Base-by-base conservation (phyloP, 371 early-diverging fungal species). In the Mucor racemosus region DNA sequence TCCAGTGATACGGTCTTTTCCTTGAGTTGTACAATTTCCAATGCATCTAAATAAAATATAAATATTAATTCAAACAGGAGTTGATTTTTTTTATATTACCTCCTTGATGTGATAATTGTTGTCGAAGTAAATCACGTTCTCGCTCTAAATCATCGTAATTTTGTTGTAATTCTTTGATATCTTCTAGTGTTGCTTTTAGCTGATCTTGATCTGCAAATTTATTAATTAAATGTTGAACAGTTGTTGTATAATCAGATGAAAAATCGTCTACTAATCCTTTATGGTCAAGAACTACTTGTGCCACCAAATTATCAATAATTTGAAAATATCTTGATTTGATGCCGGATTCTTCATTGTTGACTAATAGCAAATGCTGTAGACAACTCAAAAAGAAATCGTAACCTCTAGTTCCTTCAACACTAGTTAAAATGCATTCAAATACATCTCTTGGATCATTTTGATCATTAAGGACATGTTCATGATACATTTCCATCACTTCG, bases 221-320 rank as follows among this genome's bases (percentile, higher is more conserved):
- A 67, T 86, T 84, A n/a, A 95, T 80, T 35, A 95, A 79, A 36
- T 89, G 86, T 19, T 86, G 86, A 19, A 95, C 93, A 7, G 91
- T 89, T 3, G 92, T 86, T 11, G 90, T 83, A 71, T 84, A 88
- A 2, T 78, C 69, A 7, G 74, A 57, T 3, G 86, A 80, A 58
- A 87, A 90, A 62, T 90, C 90, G 46, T 89, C 89, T 0, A 90
- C 88, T 21, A 90, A 78, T 0, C 90, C 92, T 62, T 90, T 88
- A 44, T 92, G 86, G 66, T 95, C 93, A 55, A 94, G 80, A 7
- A 95, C 92, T 0, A 95, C 90, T 67, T 94, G 92, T 0, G 93
- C 87, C 13, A 94, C 80, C 7, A 94, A 77, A 57, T 88, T 83
- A 74, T 95, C 94, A 59, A 95, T 88, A 38, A 95, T 76, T 70